Conservation (phyloP, 1,284 basidiomycete species). For the Rhodotorula sp. region DNA sequence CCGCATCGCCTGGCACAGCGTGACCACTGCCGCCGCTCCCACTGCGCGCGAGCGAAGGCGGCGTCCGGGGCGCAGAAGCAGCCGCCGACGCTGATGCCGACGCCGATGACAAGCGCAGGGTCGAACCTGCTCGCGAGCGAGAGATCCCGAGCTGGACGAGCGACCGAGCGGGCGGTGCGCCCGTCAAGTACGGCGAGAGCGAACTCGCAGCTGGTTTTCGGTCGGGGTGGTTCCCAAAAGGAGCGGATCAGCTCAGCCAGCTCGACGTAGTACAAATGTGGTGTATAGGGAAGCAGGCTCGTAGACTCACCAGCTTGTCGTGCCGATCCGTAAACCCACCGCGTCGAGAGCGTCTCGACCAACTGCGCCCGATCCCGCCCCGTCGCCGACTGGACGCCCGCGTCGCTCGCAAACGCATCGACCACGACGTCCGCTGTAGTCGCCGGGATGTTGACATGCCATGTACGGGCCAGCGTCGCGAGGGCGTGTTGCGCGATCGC, state of each 20-base stretch:
- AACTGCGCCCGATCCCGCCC: slow-evolving; percentile 5
- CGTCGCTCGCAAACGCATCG: neutral
- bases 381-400: neutral
- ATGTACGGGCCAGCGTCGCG: neutral
- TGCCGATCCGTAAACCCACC: neutral
- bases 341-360: neutral
- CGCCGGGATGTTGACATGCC: neutral
- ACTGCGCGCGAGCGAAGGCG: neutral
- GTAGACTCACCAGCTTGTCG: neutral
- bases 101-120: neutral
- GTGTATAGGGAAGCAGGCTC: neutral
- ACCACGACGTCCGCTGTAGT: neutral
- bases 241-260: neutral
- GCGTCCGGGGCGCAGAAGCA: neutral
- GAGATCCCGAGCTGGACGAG: slow-evolving; percentile 13
- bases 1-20: no score
- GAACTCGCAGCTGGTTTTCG: neutral
- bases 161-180: slow-evolving; percentile 9
- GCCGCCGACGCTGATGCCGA: neutral
- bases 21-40: neutral
- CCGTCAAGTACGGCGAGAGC: slow-evolving; percentile 6
- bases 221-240: no score
- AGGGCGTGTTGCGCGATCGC: neutral
- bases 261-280: no score
- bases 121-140: neutral